Percentiles rank a stretch among this genome's conserved stretches.
Evolutionary conservation across 345 rosid species (phyloP).

Genomic region (Syzygium grande): DNA sequence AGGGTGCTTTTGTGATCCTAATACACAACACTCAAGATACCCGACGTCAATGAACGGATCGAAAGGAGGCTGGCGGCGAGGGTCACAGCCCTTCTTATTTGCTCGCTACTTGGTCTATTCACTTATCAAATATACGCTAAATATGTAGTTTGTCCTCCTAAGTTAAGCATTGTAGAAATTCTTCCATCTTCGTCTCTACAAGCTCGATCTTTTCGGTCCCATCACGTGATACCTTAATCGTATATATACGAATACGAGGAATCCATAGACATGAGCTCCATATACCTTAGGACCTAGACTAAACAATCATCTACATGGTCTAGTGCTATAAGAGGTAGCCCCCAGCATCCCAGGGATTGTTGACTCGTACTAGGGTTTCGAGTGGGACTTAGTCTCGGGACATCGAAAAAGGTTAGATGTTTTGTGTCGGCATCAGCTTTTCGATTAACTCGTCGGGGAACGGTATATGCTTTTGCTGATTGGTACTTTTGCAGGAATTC

Average conservation of each 20-base stretch:
- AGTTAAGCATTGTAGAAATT: not conserved
- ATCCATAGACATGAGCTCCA: not conserved
- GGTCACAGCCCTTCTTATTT: not conserved
- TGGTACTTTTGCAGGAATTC: not conserved
- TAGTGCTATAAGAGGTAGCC: not conserved
- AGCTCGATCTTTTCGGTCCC: not conserved
- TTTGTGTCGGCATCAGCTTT: not conserved
- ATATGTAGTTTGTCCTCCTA: not conserved
- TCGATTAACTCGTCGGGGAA: not conserved
- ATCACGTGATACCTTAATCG: not conserved
- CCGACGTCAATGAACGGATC: not conserved
- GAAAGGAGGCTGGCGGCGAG: not conserved
- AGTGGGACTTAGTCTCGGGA: not conserved
- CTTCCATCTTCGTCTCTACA: too few species aligned
- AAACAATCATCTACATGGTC: not conserved
- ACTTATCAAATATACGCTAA: not conserved
- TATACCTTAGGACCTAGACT: not conserved
- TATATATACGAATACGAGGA: not conserved
- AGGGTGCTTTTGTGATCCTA: not conserved
- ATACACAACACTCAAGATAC: not conserved
- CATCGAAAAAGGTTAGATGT: not conserved
- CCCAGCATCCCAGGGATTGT: not conserved
- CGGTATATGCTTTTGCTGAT: not conserved
- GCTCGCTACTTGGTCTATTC: not conserved
- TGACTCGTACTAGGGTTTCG: not conserved